Evolutionary conservation across 2,329 filamentous ascomycete genomes (phyloP).

Genomic region (Penicillium griseofulvum): DNA sequence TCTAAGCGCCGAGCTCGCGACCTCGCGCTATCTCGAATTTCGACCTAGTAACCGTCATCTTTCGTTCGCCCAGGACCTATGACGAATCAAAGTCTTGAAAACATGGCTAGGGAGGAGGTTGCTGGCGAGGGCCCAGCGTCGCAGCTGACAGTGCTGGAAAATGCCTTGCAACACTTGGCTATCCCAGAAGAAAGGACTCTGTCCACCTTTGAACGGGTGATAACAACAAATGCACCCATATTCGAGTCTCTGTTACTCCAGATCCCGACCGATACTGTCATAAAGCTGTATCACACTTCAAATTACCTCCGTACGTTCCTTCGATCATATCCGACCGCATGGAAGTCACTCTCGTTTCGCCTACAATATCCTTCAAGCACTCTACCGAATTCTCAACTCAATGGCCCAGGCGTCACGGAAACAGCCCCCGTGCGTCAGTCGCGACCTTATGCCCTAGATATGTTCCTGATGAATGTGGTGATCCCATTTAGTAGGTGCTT

Average conservation of each 20-base stretch:
- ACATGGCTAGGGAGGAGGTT: slow-evolving; percentile 9
- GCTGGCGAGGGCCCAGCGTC: slow-evolving; percentile 11
- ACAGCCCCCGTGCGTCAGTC: slow-evolving; percentile 47
- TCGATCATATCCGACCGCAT: slow-evolving; percentile 57
- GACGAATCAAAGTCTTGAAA: slow-evolving; percentile 2
- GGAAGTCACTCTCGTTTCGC: slow-evolving; percentile 60
- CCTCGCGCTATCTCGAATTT: slow-evolving; percentile 29
- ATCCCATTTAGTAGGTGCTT: slow-evolving; percentile 57
- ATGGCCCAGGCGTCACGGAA: slow-evolving; percentile 34
- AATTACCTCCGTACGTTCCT: slow-evolving; percentile 55
- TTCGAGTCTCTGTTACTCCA: slow-evolving; percentile 59
- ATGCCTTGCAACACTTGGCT: slow-evolving; percentile 22
- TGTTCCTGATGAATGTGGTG: slow-evolving; percentile 55
- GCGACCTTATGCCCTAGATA: slow-evolving; percentile 58
- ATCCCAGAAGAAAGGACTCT: slow-evolving; percentile 31
- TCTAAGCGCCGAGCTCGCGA: slow-evolving; percentile 29
- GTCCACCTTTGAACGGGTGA: slow-evolving; percentile 53
- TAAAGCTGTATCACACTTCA: slow-evolving; percentile 60
- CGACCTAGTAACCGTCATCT: slow-evolving; percentile 11
- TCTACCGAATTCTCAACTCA: slow-evolving; percentile 31
- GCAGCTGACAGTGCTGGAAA: slow-evolving; percentile 26
- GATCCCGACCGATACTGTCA: slow-evolving; percentile 55
- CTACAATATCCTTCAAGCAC: slow-evolving; percentile 45
- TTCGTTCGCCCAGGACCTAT: slow-evolving; percentile 8
- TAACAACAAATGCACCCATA: slow-evolving; percentile 57